These are phyloP conservation scores for Aureobasidium subglaciale DNA, from an alignment of 2,329 filamentous ascomycete genomes.

Conservation along the genomic window DNA sequence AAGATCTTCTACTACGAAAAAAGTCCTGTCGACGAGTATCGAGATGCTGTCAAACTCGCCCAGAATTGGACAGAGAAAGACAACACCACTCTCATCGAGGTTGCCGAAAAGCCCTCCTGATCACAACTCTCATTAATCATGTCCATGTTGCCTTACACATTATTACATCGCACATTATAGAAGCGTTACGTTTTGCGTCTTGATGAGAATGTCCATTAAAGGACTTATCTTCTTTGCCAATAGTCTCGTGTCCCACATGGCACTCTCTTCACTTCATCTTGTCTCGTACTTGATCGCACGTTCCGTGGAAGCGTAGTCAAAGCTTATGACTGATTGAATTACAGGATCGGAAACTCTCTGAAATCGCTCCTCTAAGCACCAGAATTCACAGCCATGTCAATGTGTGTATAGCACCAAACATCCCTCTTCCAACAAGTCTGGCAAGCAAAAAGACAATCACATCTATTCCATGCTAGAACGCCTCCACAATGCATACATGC, in stretches of 20 bases:
- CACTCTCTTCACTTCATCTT: no score
- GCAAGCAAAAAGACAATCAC: slow-evolving; percentile 12
- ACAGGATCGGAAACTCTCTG: not conserved
- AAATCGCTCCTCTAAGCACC: not conserved
- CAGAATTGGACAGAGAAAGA: slow-evolving; percentile 3
- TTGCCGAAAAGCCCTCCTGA: slow-evolving; percentile 3
- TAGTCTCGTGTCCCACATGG: no score
- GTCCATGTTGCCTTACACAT: not conserved
- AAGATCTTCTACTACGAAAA: slow-evolving; percentile 15
- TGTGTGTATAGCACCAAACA: slow-evolving; percentile 17
- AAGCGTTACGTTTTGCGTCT: not conserved
- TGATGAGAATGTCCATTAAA: no score
- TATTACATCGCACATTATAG: not conserved
- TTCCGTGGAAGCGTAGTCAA: no score
- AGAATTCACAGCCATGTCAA: slow-evolving; percentile 1
- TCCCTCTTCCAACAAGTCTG: slow-evolving; percentile 15
- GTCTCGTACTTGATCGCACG: no score
- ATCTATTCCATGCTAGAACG: slow-evolving; percentile 15
- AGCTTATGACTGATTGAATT: not conserved
- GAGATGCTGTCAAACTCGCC: slow-evolving; percentile 1
- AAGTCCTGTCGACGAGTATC: not conserved
- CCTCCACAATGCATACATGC: slow-evolving; percentile 19
- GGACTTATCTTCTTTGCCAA: no score
- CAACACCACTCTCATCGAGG: not conserved
- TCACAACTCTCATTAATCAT: not conserved